A percentile compares a stretch with the other conserved stretches of the same genome.
Evolutionary conservation across 1,284 basidiomycete species (phyloP).

Genomic region (Mixia osmundae): DNA sequence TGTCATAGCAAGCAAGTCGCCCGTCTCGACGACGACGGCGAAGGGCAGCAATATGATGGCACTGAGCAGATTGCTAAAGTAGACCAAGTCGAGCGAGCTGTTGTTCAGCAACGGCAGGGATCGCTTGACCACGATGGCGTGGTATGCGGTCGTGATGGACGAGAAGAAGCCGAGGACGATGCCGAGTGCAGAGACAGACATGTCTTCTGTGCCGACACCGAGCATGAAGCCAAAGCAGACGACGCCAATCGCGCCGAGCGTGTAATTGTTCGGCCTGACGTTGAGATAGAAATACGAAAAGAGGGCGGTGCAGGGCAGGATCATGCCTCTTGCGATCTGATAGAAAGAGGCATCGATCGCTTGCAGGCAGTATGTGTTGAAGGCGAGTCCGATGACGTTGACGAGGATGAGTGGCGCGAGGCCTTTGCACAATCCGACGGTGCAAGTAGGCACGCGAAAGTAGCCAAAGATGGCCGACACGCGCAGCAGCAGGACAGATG

Average conservation of each 20-base stretch:
- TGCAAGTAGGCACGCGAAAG: neutral
- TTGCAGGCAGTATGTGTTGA: slow-evolving; percentile 20
- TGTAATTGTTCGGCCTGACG: slow-evolving; percentile 12
- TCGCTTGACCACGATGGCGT: slow-evolving; percentile 61
- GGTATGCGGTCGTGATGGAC: slow-evolving; percentile 31
- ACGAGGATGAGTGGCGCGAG: slow-evolving; percentile 45
- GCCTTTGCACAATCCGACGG: slow-evolving; percentile 26
- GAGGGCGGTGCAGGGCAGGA: slow-evolving; percentile 57
- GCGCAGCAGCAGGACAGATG: slow-evolving; percentile 50
- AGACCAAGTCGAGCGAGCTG: slow-evolving; percentile 50
- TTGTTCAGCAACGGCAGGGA: slow-evolving; percentile 47
- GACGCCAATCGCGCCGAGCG: slow-evolving; percentile 35
- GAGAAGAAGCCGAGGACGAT: slow-evolving; percentile 48
- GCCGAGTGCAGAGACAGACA: slow-evolving; percentile 27
- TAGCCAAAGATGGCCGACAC: slow-evolving; percentile 35
- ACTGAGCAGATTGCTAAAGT: slow-evolving; percentile 60
- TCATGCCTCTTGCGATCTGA: slow-evolving; percentile 53
- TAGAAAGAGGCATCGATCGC: slow-evolving; percentile 7
- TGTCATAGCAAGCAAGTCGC: slow-evolving; percentile 42
- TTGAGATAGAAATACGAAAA: slow-evolving; percentile 48
- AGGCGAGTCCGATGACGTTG: slow-evolving; percentile 56
- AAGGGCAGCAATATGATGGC: slow-evolving; percentile 38
- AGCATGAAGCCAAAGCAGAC: slow-evolving; percentile 40
- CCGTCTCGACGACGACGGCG: slow-evolving; percentile 39
- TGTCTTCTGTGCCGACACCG: slow-evolving; percentile 32